Conservation (phyloP, 2,329 filamentous ascomycete species). For the Trichoderma lentiforme region DNA sequence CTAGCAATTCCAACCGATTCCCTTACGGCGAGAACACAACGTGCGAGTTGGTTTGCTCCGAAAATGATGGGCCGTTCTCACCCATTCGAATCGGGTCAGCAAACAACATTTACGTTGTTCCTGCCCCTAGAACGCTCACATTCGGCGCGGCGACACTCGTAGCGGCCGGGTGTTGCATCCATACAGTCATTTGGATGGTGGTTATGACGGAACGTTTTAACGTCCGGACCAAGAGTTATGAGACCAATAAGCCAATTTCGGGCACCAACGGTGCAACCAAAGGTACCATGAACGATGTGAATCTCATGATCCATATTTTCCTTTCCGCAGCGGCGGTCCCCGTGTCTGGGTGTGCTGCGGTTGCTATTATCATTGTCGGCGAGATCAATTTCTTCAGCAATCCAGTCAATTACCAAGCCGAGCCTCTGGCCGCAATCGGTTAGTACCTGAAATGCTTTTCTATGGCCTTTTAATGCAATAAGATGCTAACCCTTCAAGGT, state of each 20-base stretch:
- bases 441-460: slow-evolving; percentile 23
- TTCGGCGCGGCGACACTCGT: slow-evolving; percentile 60
- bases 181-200: slow-evolving; percentile 58
- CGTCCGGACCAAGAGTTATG: slow-evolving; percentile 24
- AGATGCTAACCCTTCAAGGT: slow-evolving; percentile 31
- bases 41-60: slow-evolving; percentile 49
- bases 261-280: slow-evolving; percentile 55
- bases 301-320: slow-evolving; percentile 52
- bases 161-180: slow-evolving; percentile 62
- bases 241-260: slow-evolving; percentile 41
- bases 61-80: slow-evolving; percentile 47
- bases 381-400: slow-evolving; percentile 62
- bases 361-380: slow-evolving; percentile 58
- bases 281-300: slow-evolving; percentile 51
- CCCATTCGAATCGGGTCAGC: slow-evolving; percentile 53
- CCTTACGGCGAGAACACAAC: slow-evolving; percentile 37
- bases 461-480: not conserved
- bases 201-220: slow-evolving; percentile 61
- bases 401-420: slow-evolving; percentile 56
- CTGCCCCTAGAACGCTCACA: slow-evolving; percentile 51
- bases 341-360: slow-evolving; percentile 54
- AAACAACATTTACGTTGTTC: slow-evolving; percentile 61
- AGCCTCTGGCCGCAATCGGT: slow-evolving; percentile 61
- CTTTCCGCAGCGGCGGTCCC: slow-evolving; percentile 56
- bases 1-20: slow-evolving; percentile 38